Base-by-base conservation (phyloP, 495 filamentous ascomycete species). In the Massariosphaeria phaeospora region DNA sequence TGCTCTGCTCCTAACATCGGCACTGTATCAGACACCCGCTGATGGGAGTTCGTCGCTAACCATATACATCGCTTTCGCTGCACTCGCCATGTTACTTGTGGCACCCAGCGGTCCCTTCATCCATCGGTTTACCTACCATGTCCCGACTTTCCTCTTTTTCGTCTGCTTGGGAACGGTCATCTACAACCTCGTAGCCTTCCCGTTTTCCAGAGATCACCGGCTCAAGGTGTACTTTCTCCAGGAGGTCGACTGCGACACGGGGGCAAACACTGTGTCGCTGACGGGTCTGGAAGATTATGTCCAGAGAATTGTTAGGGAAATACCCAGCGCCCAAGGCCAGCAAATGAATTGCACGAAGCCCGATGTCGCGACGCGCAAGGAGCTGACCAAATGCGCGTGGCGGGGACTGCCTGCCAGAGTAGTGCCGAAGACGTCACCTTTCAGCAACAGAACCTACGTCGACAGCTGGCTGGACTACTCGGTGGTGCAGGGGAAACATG, bases 181-280 rank as follows among this genome's bases (percentile, higher is more conserved):
- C 62, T 97, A 94, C 74, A 95, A 93, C 66, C 79, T 96, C 10
- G 70, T 75, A 20, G 91, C 87, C 5, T 95, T 95, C 69, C 93
- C 93, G 0, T 97, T 96, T 72, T 89, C 88, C 0, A 73, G 76
- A 25, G 73, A 81, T 34, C 86, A 79, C 59, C 78, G 90, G 40
- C 78, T 96, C 60, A 97, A 97, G 64, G 70, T 90, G 35, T 94
- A 83, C 70, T 97, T 96, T 71, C 67, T 84, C 7, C 91, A 98
- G 63, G 78, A 79, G 6, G 75, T 96, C 42, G 81, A 95, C 60
- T 78, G 95, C 18, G 85, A 89, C 60, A 83, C 74, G 6, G 84
- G 85, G 11, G 68, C 73, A 6, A 89, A 86, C 52, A 73, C 68
- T 24, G 85, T 86, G 31, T 79, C 82, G 40, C 76, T 96, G 15